A percentile compares a stretch with the other conserved stretches of the same genome.
These are phyloP conservation scores for Lactifluus volemus DNA, from an alignment of 768 basidiomycete species.

Conservation along the genomic window DNA sequence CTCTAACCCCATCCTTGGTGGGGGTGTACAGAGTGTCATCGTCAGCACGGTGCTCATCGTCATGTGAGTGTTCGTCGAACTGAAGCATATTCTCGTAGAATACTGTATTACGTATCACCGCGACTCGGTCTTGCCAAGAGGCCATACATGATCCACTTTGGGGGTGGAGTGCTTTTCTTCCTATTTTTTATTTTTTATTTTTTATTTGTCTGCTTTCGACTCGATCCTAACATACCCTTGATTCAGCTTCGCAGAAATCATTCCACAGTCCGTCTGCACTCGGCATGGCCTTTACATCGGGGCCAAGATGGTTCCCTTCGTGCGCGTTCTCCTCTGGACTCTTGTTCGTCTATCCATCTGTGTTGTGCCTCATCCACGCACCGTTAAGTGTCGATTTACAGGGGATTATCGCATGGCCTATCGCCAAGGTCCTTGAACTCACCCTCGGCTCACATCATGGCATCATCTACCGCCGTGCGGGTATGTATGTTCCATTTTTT, in stretches of 20 bases:
- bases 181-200: background rate
- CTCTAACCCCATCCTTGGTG: conserved; percentile 69
- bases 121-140: too few relatives aligned
- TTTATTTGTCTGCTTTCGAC: too few relatives aligned
- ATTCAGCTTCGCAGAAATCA: conserved; percentile 78
- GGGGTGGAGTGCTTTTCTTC: background rate
- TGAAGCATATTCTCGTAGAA: background rate
- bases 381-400: conserved; percentile 22
- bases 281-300: conserved; percentile 85
- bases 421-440: conserved; percentile 73
- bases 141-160: background rate
- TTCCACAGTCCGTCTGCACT: conserved; percentile 88
- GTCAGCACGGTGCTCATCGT: conserved; percentile 81
- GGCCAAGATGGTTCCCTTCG: conserved; percentile 73
- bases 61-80: conserved; percentile 47
- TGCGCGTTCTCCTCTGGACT: conserved; percentile 56
- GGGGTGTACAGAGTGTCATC: conserved; percentile 68
- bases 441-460: conserved; percentile 80
- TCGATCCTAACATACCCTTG: background rate
- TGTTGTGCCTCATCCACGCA: background rate
- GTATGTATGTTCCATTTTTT: background rate
- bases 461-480: conserved; percentile 78
- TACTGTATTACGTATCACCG: background rate
- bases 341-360: conserved; percentile 37
- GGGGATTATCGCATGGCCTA: conserved; percentile 76